Conservation (phyloP, 140 eudicot genomes). For the Ambrosia hybrid region DNA sequence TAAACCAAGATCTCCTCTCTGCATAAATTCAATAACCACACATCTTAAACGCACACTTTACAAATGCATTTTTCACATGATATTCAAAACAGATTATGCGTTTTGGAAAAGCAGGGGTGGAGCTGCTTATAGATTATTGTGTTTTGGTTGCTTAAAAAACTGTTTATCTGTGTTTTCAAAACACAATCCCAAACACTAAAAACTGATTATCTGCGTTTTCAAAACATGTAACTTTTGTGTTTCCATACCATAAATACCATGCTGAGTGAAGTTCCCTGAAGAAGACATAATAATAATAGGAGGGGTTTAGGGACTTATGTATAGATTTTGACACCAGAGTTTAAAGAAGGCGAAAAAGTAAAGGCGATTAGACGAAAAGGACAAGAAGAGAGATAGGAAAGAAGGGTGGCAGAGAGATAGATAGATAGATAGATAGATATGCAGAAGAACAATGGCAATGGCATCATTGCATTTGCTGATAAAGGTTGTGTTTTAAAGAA, state of each 20-base stretch:
- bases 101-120: too few relatives aligned
- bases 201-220: too few relatives aligned
- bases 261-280: slow-evolving; percentile 57
- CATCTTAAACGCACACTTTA: not conserved
- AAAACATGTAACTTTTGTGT: not conserved
- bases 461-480: slow-evolving; percentile 77
- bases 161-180: too few relatives aligned
- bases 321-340: slow-evolving; percentile 42
- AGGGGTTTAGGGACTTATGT: slow-evolving; percentile 40
- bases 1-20: slow-evolving; percentile 78
- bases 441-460: too few relatives aligned
- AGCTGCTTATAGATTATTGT: too few relatives aligned
- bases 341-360: slow-evolving; percentile 45
- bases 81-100: too few relatives aligned
- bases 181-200: too few relatives aligned
- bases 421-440: slow-evolving; percentile 33
- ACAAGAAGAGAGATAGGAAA: slow-evolving; percentile 55
- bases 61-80: slow-evolving; percentile 9
- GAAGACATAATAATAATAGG: slow-evolving; percentile 64
- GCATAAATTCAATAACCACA: slow-evolving; percentile 24
- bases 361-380: slow-evolving; percentile 55
- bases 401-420: too few relatives aligned
- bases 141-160: too few relatives aligned
- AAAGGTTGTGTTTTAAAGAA: slow-evolving; percentile 42
- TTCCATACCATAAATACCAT: slow-evolving; percentile 63